These are phyloP conservation scores for Pythium monospermum DNA, from an alignment of 352 stramenopile species.

Conservation along the genomic window DNA sequence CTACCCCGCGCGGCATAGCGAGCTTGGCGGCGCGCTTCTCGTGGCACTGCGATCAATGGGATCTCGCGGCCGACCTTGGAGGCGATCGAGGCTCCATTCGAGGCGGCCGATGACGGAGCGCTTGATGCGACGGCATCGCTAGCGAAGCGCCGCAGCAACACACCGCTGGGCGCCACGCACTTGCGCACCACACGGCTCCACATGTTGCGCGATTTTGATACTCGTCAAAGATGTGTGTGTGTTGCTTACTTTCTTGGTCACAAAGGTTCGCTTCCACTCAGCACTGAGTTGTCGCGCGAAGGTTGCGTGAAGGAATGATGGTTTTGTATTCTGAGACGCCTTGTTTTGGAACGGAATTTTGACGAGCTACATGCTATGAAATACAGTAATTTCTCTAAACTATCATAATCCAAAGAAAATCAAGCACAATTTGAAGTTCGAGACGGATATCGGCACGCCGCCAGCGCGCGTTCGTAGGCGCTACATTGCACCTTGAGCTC, in stretches of 20 bases:
- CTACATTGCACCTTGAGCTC: conserved; percentile 33
- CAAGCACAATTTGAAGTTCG: too few species aligned
- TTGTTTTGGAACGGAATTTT: too few species aligned
- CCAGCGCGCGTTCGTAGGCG: conserved; percentile 15
- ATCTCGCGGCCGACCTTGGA: conserved; percentile 48
- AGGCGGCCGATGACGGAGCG: neutral
- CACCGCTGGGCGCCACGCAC: conserved; percentile 7
- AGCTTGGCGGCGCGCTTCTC: conserved; percentile 53
- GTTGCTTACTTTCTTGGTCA: too few species aligned
- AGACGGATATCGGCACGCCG: conserved; percentile 3
- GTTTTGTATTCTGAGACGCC: too few species aligned
- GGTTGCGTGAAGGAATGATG: neutral
- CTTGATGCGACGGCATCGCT: conserved; percentile 1
- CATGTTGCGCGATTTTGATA: conserved; percentile 10
- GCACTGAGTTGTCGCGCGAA: neutral
- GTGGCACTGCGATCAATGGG: conserved; percentile 48
- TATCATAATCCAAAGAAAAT: conserved; percentile 10
- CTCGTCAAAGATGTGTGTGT: too few species aligned
- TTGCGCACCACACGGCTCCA: conserved; percentile 19
- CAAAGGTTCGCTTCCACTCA: neutral
- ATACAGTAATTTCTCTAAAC: neutral
- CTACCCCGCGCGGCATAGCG: conserved; percentile 36
- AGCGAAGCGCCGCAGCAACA: conserved; percentile 23
- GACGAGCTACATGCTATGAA: neutral
- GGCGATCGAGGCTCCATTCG: conserved; percentile 5